These are phyloP conservation scores for Cyberlindnera lachancei DNA, from an alignment of 805 yeast genomes.

Conservation along the genomic window DNA sequence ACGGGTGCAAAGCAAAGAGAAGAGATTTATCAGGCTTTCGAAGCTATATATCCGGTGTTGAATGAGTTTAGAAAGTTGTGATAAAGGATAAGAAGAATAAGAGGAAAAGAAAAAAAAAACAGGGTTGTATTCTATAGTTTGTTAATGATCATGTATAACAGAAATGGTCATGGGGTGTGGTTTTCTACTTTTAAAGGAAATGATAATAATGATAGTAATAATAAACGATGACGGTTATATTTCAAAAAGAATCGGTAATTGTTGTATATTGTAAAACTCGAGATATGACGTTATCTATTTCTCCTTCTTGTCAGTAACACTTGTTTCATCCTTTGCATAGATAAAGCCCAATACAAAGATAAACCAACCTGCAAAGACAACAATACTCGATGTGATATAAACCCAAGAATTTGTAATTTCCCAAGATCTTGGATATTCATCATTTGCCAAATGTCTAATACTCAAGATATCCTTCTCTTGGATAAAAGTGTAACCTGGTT, in stretches of 20 bases:
- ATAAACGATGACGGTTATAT: too few relatives aligned
- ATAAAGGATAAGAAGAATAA: background rate
- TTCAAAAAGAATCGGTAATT: background rate
- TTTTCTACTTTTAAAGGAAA: too few relatives aligned
- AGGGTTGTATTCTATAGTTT: background rate
- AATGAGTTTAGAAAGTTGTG: slow-evolving; percentile 86
- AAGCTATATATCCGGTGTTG: slow-evolving; percentile 95
- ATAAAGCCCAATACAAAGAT: slow-evolving; percentile 61
- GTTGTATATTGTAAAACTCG: background rate
- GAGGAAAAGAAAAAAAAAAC: background rate
- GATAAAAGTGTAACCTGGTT: slow-evolving; percentile 66
- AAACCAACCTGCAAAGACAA: slow-evolving; percentile 73
- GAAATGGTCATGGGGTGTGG: too few relatives aligned
- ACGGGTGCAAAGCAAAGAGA: slow-evolving; percentile 99
- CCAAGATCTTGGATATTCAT: slow-evolving; percentile 91
- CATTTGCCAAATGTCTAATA: slow-evolving; percentile 89
- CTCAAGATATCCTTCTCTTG: slow-evolving; percentile 65
- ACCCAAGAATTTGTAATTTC: slow-evolving; percentile 92
- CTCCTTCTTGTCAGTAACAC: slow-evolving; percentile 14
- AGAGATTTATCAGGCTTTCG: slow-evolving; percentile 96
- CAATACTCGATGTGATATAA: slow-evolving; percentile 61
- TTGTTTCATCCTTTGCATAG: slow-evolving; percentile 14
- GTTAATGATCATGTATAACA: too few relatives aligned
- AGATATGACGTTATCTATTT: slow-evolving; percentile 5
- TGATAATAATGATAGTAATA: too few relatives aligned